Evolutionary conservation across 805 yeast species (phyloP).

Genomic region (Hagleromyces aurorensis): DNA sequence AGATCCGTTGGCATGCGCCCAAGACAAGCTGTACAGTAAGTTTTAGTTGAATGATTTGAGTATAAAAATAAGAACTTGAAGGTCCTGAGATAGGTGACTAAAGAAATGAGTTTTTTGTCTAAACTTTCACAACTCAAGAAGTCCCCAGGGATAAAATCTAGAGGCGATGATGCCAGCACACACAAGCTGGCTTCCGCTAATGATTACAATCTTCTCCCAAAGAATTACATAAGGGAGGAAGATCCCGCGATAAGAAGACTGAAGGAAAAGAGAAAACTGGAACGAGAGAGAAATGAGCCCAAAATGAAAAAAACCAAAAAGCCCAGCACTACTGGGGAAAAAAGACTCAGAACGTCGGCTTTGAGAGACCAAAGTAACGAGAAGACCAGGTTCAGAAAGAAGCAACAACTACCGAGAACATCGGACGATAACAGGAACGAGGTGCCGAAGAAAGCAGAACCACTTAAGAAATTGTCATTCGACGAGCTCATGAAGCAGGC

Average conservation of each 20-base stretch:
- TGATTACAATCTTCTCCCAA: slow-evolving; percentile 20
- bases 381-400: slow-evolving; percentile 4
- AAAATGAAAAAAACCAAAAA: slow-evolving; percentile 28
- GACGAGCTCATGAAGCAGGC: slow-evolving; percentile 54
- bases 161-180: slow-evolving; percentile 1
- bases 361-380: slow-evolving; percentile 3
- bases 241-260: slow-evolving; percentile 69
- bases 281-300: slow-evolving; percentile 36
- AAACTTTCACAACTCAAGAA: slow-evolving; percentile 25
- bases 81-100: slow-evolving; percentile 10
- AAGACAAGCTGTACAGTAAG: too few species aligned
- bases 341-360: slow-evolving; percentile 4
- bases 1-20: too few species aligned
- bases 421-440: slow-evolving; percentile 12
- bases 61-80: too few species aligned
- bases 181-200: slow-evolving; percentile 7
- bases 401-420: slow-evolving; percentile 11
- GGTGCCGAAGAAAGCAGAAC: slow-evolving; percentile 17
- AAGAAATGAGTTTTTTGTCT: slow-evolving; percentile 27
- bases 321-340: neutral
- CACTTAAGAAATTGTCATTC: slow-evolving; percentile 41
- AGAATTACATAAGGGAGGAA: slow-evolving; percentile 29
- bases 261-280: slow-evolving; percentile 57
- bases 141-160: slow-evolving; percentile 6
- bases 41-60: too few species aligned